Evolutionary conservation across 164 flowering plant genomes (phyloP).

Genomic region (Hamamelis virginiana): DNA sequence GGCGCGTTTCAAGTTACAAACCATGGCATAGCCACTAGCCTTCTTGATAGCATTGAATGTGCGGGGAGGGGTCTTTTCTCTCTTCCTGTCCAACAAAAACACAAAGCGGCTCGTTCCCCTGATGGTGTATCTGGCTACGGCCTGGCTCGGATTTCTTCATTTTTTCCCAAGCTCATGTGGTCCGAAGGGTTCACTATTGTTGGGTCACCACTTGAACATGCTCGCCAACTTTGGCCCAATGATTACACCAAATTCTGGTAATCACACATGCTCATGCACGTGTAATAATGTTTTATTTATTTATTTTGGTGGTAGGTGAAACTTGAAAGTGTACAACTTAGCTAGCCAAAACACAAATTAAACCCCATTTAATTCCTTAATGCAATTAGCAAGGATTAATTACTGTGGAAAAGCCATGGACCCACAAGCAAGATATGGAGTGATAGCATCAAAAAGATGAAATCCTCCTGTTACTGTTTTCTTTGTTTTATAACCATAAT

Average conservation of each 20-base stretch:
- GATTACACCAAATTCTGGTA: slow-evolving; percentile 68
- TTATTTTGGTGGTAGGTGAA: too few relatives aligned
- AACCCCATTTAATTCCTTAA: slow-evolving; percentile 7
- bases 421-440: slow-evolving; percentile 23
- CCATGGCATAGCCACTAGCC: slow-evolving; percentile 52
- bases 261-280: slow-evolving; percentile 16
- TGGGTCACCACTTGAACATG: slow-evolving; percentile 72
- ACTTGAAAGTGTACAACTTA: slow-evolving; percentile 5
- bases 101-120: slow-evolving; percentile 60
- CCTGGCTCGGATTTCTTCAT: slow-evolving; percentile 60
- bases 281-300: neutral
- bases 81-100: slow-evolving; percentile 68
- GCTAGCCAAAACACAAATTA: slow-evolving; percentile 2
- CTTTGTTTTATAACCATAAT: slow-evolving; percentile 17
- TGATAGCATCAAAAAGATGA: neutral
- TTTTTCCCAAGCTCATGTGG: slow-evolving; percentile 81
- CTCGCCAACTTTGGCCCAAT: slow-evolving; percentile 77
- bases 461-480: slow-evolving; percentile 10
- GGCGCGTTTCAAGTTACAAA: slow-evolving; percentile 75
- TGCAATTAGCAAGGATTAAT: slow-evolving; percentile 22
- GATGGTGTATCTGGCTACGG: slow-evolving; percentile 78
- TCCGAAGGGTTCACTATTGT: slow-evolving; percentile 82
- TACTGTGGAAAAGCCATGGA: slow-evolving; percentile 21
- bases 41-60: slow-evolving; percentile 48
- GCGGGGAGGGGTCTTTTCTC: slow-evolving; percentile 47